Evolutionary conservation across 2,329 filamentous ascomycete species (phyloP).

Genomic region (Aspergillus puulaauensis): DNA sequence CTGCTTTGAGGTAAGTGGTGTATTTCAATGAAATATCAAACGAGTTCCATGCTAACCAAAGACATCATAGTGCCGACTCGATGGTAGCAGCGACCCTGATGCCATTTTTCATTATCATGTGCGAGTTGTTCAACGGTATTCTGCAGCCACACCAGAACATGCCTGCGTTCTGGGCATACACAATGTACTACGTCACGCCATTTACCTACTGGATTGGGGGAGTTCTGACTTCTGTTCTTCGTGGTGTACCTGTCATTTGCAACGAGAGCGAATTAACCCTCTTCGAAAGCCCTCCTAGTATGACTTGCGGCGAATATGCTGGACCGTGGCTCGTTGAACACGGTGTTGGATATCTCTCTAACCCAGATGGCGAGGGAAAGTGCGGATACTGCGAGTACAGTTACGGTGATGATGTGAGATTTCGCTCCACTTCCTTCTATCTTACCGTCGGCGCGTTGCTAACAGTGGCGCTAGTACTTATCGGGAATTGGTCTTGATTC

Average conservation of each 20-base stretch:
- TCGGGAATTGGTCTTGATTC: slow-evolving; percentile 28
- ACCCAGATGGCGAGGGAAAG: slow-evolving; percentile 57
- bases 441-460: background rate
- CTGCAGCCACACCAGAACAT: slow-evolving; percentile 76
- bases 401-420: slow-evolving; percentile 33
- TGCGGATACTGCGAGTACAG: slow-evolving; percentile 81
- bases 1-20: slow-evolving; percentile 61
- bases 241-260: slow-evolving; percentile 64
- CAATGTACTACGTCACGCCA: slow-evolving; percentile 81
- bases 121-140: slow-evolving; percentile 83
- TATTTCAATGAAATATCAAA: background rate
- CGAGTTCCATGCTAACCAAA: background rate
- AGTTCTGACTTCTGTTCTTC: slow-evolving; percentile 74
- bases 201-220: slow-evolving; percentile 81
- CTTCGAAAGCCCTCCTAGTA: slow-evolving; percentile 66
- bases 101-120: slow-evolving; percentile 79
- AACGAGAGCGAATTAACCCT: slow-evolving; percentile 61
- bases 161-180: slow-evolving; percentile 73
- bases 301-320: slow-evolving; percentile 75
- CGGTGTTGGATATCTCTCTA: slow-evolving; percentile 69
- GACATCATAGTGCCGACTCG: slow-evolving; percentile 42
- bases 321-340: slow-evolving; percentile 63
- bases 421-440: background rate
- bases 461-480: slow-evolving; percentile 25
- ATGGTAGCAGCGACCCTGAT: slow-evolving; percentile 78